phyloP scores from a whole-genome alignment of 73 alveolate genomes.

The Blepharisma japonicum region DNA sequence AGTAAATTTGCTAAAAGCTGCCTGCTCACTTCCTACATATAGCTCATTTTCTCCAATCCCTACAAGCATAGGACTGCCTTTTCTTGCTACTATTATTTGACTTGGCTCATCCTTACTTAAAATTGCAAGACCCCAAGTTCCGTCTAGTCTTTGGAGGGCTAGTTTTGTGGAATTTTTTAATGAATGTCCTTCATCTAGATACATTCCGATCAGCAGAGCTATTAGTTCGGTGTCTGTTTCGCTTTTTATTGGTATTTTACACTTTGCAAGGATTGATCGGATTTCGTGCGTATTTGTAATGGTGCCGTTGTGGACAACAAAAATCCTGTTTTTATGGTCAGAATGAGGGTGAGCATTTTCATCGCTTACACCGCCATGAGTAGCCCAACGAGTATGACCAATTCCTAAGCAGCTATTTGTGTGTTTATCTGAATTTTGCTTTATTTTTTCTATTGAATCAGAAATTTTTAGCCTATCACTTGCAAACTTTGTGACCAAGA shows the following conservation, averaged over 20 bases:
- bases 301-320: slow-evolving; percentile 82
- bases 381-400: slow-evolving; percentile 94
- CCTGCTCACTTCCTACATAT: slow-evolving; percentile 68
- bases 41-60: slow-evolving; percentile 40
- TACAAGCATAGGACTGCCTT: slow-evolving; percentile 53
- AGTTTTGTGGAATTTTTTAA: slow-evolving; percentile 60
- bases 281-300: slow-evolving; percentile 62
- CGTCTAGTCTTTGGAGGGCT: slow-evolving; percentile 52
- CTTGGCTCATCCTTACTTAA: slow-evolving; percentile 47
- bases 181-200: slow-evolving; percentile 45
- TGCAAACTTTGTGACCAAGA: slow-evolving; percentile 49
- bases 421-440: slow-evolving; percentile 38
- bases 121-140: slow-evolving; percentile 57
- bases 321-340: slow-evolving; percentile 63
- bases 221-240: slow-evolving; percentile 84
- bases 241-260: slow-evolving; percentile 52
- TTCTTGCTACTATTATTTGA: slow-evolving; percentile 48
- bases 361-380: slow-evolving; percentile 86
- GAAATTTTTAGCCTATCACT: slow-evolving; percentile 58
- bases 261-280: slow-evolving; percentile 40
- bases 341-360: slow-evolving; percentile 88
- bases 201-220: slow-evolving; percentile 58
- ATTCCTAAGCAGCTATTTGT: slow-evolving; percentile 60
- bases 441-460: slow-evolving; percentile 73
- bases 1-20: slow-evolving; percentile 30